A percentile compares a stretch with the other conserved stretches of the same genome.
Conservation (phyloP, 169 alveolate species). For the Theileria orientalis region DNA sequence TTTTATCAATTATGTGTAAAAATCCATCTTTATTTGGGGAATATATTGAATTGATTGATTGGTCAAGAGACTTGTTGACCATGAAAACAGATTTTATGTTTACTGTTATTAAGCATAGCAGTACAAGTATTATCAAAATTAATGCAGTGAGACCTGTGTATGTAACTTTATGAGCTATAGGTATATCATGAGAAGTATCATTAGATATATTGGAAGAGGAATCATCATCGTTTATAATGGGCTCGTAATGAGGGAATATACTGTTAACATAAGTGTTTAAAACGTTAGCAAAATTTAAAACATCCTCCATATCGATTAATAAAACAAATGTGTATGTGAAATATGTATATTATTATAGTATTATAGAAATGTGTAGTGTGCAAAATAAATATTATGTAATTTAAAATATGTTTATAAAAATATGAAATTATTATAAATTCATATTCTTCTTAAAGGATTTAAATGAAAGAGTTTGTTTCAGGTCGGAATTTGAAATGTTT, state of each 20-base stretch:
- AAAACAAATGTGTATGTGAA: background rate
- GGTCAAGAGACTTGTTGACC: slow-evolving; percentile 12
- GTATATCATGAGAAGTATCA: slow-evolving; percentile 13
- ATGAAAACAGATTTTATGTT: slow-evolving; percentile 37
- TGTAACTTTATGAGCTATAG: slow-evolving; percentile 14
- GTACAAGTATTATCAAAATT: slow-evolving; percentile 16
- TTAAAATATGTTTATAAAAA: slow-evolving; percentile 13
- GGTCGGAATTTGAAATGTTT: slow-evolving; percentile 30
- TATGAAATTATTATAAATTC: background rate
- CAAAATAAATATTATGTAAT: background rate
- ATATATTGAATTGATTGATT: slow-evolving; percentile 28
- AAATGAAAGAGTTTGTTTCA: slow-evolving; percentile 45
- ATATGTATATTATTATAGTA: background rate
- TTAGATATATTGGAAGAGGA: background rate
- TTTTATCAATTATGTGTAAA: background rate
- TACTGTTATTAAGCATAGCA: slow-evolving; percentile 25
- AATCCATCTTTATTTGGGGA: slow-evolving; percentile 41
- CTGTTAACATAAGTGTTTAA: slow-evolving; percentile 37
- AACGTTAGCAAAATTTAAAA: slow-evolving; percentile 56
- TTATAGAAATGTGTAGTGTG: background rate
- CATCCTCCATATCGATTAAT: slow-evolving; percentile 26
- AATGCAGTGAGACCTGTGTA: background rate
- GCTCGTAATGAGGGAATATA: slow-evolving; percentile 26
- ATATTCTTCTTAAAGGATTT: slow-evolving; percentile 17
- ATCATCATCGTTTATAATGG: slow-evolving; percentile 19